These are phyloP conservation scores for Sicyos edulis DNA, from an alignment of 306 rosid genomes.

Conservation along the genomic window DNA sequence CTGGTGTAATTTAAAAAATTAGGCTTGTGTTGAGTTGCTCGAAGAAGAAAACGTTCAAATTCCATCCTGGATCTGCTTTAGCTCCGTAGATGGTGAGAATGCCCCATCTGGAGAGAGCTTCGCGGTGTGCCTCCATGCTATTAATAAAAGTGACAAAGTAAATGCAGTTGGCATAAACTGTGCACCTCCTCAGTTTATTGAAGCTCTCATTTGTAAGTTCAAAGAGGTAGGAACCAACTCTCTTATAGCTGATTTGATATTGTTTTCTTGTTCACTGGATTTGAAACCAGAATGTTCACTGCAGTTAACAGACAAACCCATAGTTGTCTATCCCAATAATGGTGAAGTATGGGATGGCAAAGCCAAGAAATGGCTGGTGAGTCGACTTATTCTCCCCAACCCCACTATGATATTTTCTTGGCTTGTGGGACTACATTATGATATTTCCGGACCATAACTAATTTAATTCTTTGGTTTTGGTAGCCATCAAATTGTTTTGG, in stretches of 20 bases:
- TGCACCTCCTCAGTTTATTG: slow-evolving; percentile 78
- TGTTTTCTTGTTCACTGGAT: slow-evolving; percentile 5
- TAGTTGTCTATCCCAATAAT: slow-evolving; percentile 76
- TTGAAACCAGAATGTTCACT: slow-evolving; percentile 13
- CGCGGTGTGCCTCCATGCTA: slow-evolving; percentile 51
- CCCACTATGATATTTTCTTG: slow-evolving; percentile 5
- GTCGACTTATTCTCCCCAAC: slow-evolving; percentile 22
- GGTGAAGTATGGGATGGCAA: slow-evolving; percentile 90
- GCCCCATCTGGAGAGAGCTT: slow-evolving; percentile 86
- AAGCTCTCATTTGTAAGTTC: slow-evolving; percentile 54
- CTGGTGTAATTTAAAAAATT: slow-evolving; percentile 10
- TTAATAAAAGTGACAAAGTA: slow-evolving; percentile 54
- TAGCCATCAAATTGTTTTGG: slow-evolving; percentile 75
- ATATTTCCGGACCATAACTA: slow-evolving; percentile 6
- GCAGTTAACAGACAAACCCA: slow-evolving; percentile 72
- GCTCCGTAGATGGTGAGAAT: slow-evolving; percentile 75
- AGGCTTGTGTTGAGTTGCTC: slow-evolving; percentile 79
- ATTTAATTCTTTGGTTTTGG: slow-evolving; percentile 24
- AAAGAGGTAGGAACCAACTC: slow-evolving; percentile 42
- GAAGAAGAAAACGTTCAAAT: slow-evolving; percentile 68
- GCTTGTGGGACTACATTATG: slow-evolving; percentile 6
- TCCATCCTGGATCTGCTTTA: slow-evolving; percentile 85
- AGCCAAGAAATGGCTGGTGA: slow-evolving; percentile 81
- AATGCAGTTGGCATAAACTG: slow-evolving; percentile 84
- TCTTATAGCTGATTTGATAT: neutral